Percentiles rank a stretch among this genome's conserved stretches.
phyloP scores from a whole-genome alignment of 2,329 filamentous ascomycete species.

The Neofusicoccum umdonicola region DNA sequence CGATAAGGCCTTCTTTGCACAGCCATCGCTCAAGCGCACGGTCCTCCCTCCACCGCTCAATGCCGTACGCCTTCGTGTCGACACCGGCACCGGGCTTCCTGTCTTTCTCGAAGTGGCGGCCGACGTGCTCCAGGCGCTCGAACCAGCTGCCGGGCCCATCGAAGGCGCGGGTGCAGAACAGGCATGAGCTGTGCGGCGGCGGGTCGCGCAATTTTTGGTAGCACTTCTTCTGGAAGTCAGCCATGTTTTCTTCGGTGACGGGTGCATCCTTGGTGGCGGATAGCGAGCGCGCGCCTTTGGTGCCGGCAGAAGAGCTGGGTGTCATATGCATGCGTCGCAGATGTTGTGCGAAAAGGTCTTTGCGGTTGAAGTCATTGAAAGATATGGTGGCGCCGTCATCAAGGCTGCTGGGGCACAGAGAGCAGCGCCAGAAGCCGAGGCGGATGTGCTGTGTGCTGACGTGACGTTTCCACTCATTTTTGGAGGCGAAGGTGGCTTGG shows the following conservation, averaged over 20 bases:
- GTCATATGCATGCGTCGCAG: constrained; percentile 79
- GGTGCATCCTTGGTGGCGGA: constrained; percentile 5
- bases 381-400: constrained; percentile 29
- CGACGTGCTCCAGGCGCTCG: constrained; percentile 82
- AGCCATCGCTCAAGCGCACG: constrained; percentile 39
- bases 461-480: constrained; percentile 97
- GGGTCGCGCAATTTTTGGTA: constrained; percentile 59
- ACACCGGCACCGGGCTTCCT: constrained; percentile 25
- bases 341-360: constrained; percentile 89
- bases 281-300: constrained; percentile 31
- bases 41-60: constrained; percentile 29
- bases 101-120: constrained; percentile 69
- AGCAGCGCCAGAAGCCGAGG: constrained; percentile 72
- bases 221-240: constrained; percentile 58
- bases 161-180: constrained; percentile 65
- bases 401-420: constrained; percentile 53
- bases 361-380: constrained; percentile 77
- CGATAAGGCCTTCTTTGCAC: constrained; percentile 38
- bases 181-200: constrained; percentile 61
- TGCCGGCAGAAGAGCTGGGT: constrained; percentile 32
- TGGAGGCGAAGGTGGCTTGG: constrained; percentile 66
- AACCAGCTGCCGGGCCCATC: constrained; percentile 69
- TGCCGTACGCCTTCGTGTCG: constrained; percentile 18
- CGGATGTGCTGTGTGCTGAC: constrained; percentile 76
- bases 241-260: constrained; percentile 53